Evolutionary conservation across 306 rosid genomes (phyloP).

Genomic region (Begonia masoniana): DNA sequence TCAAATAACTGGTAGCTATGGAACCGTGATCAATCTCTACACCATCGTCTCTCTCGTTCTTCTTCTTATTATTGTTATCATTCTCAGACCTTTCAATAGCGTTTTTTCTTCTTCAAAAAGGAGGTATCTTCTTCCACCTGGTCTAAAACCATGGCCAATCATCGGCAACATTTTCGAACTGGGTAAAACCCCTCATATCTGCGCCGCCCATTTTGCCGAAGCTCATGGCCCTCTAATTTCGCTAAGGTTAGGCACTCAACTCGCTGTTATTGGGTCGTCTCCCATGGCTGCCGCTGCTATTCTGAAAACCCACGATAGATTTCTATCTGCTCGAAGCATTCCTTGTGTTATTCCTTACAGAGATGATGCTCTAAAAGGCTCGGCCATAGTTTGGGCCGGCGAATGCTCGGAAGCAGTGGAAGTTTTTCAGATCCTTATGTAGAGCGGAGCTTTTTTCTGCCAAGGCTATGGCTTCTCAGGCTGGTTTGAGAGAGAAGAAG

Average conservation of each 20-base stretch:
- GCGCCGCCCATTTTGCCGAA: not conserved
- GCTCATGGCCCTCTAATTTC: slow-evolving; percentile 11
- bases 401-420: slow-evolving; percentile 14
- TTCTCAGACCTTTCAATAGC: not conserved
- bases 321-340: slow-evolving; percentile 3
- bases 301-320: slow-evolving; percentile 11
- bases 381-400: not conserved
- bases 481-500: slow-evolving; percentile 6
- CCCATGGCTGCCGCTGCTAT: slow-evolving; percentile 8
- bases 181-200: slow-evolving; percentile 1
- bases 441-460: not conserved
- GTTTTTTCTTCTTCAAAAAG: not conserved
- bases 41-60: not conserved
- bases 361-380: not conserved
- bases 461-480: not conserved
- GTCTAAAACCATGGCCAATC: slow-evolving; percentile 17
- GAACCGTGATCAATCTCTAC: no score
- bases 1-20: no score
- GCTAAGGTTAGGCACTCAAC: slow-evolving; percentile 7
- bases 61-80: not conserved
- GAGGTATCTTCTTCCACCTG: slow-evolving; percentile 8
- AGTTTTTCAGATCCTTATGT: not conserved
- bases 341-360: not conserved
- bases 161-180: slow-evolving; percentile 11
- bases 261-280: slow-evolving; percentile 4